A percentile compares a stretch with the other conserved stretches of the same genome.
These are phyloP conservation scores for Trametes sp. DNA, from an alignment of 1,284 basidiomycete genomes.

Conservation along the genomic window DNA sequence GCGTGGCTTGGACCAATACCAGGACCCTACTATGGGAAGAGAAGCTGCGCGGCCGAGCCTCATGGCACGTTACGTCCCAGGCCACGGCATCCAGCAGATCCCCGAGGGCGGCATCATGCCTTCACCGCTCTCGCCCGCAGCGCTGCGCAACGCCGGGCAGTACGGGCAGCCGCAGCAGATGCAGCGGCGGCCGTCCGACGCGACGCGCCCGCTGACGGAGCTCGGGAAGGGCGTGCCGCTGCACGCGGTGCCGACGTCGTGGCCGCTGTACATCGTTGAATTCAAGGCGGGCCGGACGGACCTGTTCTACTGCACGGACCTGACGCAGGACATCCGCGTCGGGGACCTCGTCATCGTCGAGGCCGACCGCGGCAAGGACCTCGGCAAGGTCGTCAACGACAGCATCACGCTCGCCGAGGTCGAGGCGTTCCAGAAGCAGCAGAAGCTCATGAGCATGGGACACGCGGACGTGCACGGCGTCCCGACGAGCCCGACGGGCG, in stretches of 20 bases:
- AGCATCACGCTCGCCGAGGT: slow-evolving; percentile 92
- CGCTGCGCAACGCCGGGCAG: slow-evolving; percentile 31
- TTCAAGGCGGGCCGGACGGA: slow-evolving; percentile 98
- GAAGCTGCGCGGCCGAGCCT: slow-evolving; percentile 40
- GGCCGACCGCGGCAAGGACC: slow-evolving; percentile 93
- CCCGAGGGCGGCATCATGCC: slow-evolving; percentile 47
- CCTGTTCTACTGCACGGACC: slow-evolving; percentile 87
- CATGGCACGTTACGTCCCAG: slow-evolving; percentile 66
- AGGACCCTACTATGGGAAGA: slow-evolving; percentile 24
- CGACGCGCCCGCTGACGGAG: slow-evolving; percentile 59
- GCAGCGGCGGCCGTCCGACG: slow-evolving; percentile 61
- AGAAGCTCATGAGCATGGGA: slow-evolving; percentile 53
- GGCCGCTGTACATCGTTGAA: slow-evolving; percentile 95
- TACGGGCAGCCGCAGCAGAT: slow-evolving; percentile 42
- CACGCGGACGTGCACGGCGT: slow-evolving; percentile 49
- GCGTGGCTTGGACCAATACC: slow-evolving; percentile 37
- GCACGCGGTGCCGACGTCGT: slow-evolving; percentile 79
- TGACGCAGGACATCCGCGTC: slow-evolving; percentile 68
- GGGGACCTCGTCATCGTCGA: slow-evolving; percentile 97
- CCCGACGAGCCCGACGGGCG: slow-evolving; percentile 64
- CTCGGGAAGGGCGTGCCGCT: slow-evolving; percentile 93
- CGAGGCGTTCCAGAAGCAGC: slow-evolving; percentile 86
- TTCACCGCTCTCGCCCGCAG: slow-evolving; percentile 45
- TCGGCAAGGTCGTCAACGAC: slow-evolving; percentile 91
- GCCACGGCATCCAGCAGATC: slow-evolving; percentile 69